These are phyloP conservation scores for Cryptosporidium canis DNA, from an alignment of 169 alveolate species.

Conservation along the genomic window DNA sequence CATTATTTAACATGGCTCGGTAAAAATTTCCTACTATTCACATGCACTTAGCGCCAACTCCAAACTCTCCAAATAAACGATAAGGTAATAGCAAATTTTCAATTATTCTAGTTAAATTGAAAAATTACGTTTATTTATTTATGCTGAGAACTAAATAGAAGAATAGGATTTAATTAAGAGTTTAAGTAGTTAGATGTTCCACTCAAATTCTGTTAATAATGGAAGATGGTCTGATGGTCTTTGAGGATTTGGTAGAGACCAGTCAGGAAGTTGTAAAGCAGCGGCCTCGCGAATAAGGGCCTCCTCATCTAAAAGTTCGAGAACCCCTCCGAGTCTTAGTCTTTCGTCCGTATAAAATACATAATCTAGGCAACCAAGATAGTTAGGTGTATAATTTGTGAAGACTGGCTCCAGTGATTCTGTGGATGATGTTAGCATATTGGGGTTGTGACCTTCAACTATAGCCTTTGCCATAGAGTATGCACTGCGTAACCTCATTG, in stretches of 20 bases:
- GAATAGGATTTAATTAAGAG: not conserved
- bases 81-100: too few relatives aligned
- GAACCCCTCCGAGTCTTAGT: slow-evolving; percentile 76
- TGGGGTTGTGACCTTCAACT: slow-evolving; percentile 65
- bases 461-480: slow-evolving; percentile 77
- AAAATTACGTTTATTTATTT: not conserved
- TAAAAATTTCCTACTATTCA: not conserved
- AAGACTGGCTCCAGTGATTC: slow-evolving; percentile 79
- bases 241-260: slow-evolving; percentile 82
- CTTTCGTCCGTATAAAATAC: slow-evolving; percentile 79
- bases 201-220: slow-evolving; percentile 81
- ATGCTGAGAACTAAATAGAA: not conserved
- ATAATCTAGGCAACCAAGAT: slow-evolving; percentile 82
- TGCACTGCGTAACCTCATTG: slow-evolving; percentile 78
- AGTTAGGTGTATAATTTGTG: slow-evolving; percentile 80
- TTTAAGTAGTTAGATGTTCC: slow-evolving; percentile 51
- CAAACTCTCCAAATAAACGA: too few relatives aligned
- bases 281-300: slow-evolving; percentile 80
- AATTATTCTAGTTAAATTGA: not conserved
- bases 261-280: slow-evolving; percentile 77
- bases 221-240: slow-evolving; percentile 84
- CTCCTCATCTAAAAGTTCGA: slow-evolving; percentile 75
- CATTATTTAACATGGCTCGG: slow-evolving; percentile 11
- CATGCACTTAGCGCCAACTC: not conserved
- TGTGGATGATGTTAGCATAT: slow-evolving; percentile 16